These are phyloP conservation scores for Kentomonas sorsogonicus DNA, from an alignment of 208 protist genomes.

Conservation along the genomic window DNA sequence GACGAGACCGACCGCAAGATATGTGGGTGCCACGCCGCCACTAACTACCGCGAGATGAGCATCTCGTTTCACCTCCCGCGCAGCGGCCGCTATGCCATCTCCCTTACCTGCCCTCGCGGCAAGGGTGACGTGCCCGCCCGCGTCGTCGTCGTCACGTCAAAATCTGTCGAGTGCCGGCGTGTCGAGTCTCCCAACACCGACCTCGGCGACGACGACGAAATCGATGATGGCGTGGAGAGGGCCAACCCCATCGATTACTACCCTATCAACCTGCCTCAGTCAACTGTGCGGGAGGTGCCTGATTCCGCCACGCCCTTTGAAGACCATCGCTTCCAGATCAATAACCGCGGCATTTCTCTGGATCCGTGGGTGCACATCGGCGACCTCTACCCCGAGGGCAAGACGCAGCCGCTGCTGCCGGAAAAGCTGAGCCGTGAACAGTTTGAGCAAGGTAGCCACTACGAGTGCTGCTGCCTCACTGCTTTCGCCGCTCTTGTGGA, in stretches of 20 bases:
- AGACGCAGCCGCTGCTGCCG: conserved; percentile 48
- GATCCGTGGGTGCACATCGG: conserved; percentile 38
- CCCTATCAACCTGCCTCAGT: conserved; percentile 23
- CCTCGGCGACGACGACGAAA: conserved; percentile 39
- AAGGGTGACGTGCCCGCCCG: conserved; percentile 24
- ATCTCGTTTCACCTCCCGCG: conserved; percentile 32
- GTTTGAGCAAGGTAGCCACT: conserved; percentile 41
- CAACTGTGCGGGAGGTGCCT: conserved; percentile 17
- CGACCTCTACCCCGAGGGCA: conserved; percentile 61
- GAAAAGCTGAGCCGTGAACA: conserved; percentile 45
- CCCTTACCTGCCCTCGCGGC: conserved; percentile 38
- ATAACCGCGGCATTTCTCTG: conserved; percentile 20
- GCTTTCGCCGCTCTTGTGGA: conserved; percentile 39
- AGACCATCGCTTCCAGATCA: conserved; percentile 24
- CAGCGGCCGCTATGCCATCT: conserved; percentile 45
- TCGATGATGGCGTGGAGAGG: conserved; percentile 28
- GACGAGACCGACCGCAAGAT: conserved; percentile 38
- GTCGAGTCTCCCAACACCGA: conserved; percentile 33
- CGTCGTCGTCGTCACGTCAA: conserved; percentile 32
- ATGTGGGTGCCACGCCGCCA: conserved; percentile 33
- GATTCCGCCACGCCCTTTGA: conserved; percentile 30
- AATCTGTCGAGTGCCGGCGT: conserved; percentile 10
- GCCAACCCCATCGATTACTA: conserved; percentile 42
- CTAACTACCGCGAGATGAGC: conserved; percentile 56
- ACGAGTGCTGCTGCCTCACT: conserved; percentile 49